Evolutionary conservation across 2,329 filamentous ascomycete genomes (phyloP), one percentile per base, ranked within the genome.

Genomic region (Monosporascus sp.): DNA sequence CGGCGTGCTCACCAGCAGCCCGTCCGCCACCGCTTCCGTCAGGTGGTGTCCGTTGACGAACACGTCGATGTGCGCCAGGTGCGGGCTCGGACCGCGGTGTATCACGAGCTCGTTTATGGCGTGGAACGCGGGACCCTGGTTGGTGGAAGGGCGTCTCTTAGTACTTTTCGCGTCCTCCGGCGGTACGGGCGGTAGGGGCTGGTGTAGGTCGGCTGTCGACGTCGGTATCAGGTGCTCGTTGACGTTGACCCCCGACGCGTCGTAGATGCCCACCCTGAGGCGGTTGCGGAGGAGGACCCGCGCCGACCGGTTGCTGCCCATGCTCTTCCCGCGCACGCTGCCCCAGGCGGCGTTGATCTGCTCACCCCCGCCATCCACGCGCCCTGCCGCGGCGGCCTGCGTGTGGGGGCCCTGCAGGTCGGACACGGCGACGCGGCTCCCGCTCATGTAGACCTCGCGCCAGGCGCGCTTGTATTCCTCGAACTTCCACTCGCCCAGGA

Each of bases 401-500:
- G 74, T 75, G 56, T 70, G 72, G 8, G 66, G 71, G 22, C 59
- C 71, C 27, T 68, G 70, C 22, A 71, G 65, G 50, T 75, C 78
- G 56, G 73, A 76, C 59, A 72, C 72, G 2, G 75, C 68, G 8
- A 81, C 79, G 45, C 75, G 72, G 57, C 79, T 81, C 2, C 81
- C 81, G 62, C 80, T 83, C 88, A 96, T 95, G 73, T 95, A 97
- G 50, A 94, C 90, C 67, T 97, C 90, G 48, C 90, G 79, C 74
- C 95, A 96, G 0, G 94, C 94, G 48, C 89, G 82, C 72, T 96
- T 96, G 73, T 95, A 90, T 63, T 97, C 92, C 6, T 79, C 78
- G 67, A 97, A 97, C 63, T 94, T 95, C 92, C 93, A 99, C 71
- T 97, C 93, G 17, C 93, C 92, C 7, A 99, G 74, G 61, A 99